These are phyloP conservation scores for Candida arabinofermentans DNA, from an alignment of 805 yeast genomes.

Conservation along the genomic window DNA sequence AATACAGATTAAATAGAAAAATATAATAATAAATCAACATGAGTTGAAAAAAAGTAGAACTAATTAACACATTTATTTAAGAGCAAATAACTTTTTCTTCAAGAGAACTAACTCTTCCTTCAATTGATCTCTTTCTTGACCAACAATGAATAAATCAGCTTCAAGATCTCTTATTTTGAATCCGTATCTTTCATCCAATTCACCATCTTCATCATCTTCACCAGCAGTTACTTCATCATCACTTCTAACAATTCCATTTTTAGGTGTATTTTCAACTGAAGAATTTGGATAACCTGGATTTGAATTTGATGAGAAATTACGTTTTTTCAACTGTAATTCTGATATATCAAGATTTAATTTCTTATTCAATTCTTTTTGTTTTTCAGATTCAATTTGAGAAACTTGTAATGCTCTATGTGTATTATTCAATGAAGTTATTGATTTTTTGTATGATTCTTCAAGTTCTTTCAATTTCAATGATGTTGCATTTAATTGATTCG, in stretches of 20 bases:
- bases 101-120: slow-evolving; percentile 54
- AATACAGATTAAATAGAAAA: too few relatives aligned
- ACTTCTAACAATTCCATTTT: background rate
- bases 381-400: slow-evolving; percentile 67
- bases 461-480: slow-evolving; percentile 27
- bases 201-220: slow-evolving; percentile 26
- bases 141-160: slow-evolving; percentile 76
- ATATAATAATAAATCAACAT: too few relatives aligned
- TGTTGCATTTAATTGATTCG: slow-evolving; percentile 26
- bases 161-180: slow-evolving; percentile 77
- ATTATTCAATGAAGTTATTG: slow-evolving; percentile 66
- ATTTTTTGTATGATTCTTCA: slow-evolving; percentile 68
- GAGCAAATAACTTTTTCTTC: slow-evolving; percentile 50
- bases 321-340: slow-evolving; percentile 48
- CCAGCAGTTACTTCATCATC: background rate
- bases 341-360: slow-evolving; percentile 63
- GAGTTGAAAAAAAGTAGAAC: too few relatives aligned
- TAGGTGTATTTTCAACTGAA: background rate
- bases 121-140: slow-evolving; percentile 80
- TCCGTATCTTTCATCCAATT: slow-evolving; percentile 54
- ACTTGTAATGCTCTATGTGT: slow-evolving; percentile 70
- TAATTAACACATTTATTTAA: slow-evolving; percentile 1
- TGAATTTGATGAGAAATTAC: slow-evolving; percentile 14
- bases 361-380: slow-evolving; percentile 52
- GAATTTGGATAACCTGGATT: slow-evolving; percentile 1